Evolutionary conservation across 1,139 yeast genomes (phyloP), one percentile per base, ranked within the genome.

Genomic region (Ashbya aceris): DNA sequence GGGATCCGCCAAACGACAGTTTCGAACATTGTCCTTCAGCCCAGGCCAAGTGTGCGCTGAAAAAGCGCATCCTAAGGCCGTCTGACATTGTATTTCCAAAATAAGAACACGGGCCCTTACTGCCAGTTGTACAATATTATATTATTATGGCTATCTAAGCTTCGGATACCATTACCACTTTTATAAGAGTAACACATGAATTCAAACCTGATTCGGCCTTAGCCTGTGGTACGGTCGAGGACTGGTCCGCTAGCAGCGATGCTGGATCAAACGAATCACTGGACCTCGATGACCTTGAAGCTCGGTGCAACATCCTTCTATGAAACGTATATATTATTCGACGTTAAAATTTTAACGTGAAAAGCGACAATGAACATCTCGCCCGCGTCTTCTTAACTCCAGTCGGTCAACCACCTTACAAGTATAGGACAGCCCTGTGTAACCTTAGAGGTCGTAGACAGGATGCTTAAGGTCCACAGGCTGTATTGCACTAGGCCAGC

Each of bases 11-110:
- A 6, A 34, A 34, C 29, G 44, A 41, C 31, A 41, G 44, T 20
- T 38, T 41, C 10, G 44, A 41, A 13, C 40, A 41, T 30, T 41
- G 44, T 27, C 39, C 29, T 14, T 41, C 44, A 6, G 40, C 39
- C n/a, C n/a, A 37, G 17, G 34, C 39, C 20, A 23, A 37, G 30
- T 23, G 23, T 29, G 27, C n/a, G 20, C 13, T 30, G 30, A 8
- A 30, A 27, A 30, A 40, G 23, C 30, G 33, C 14, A 14, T 30
- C 5, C 23, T 41, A 11, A 41, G 30, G 27, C 14, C 34, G 23
- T 23, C 27, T 33, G 17, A 41, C 30, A 31, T 37, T 30, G 36
- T 37, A 11, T 30, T 37, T 30, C 36, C 33, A 13, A 11, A 17
- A 10, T 29, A 8, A 20, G n/a, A 11, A 30, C 35, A 11, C 14